Evolutionary conservation across 257 asterid species (phyloP).

Genomic region (Craterostigma plantagineum): DNA sequence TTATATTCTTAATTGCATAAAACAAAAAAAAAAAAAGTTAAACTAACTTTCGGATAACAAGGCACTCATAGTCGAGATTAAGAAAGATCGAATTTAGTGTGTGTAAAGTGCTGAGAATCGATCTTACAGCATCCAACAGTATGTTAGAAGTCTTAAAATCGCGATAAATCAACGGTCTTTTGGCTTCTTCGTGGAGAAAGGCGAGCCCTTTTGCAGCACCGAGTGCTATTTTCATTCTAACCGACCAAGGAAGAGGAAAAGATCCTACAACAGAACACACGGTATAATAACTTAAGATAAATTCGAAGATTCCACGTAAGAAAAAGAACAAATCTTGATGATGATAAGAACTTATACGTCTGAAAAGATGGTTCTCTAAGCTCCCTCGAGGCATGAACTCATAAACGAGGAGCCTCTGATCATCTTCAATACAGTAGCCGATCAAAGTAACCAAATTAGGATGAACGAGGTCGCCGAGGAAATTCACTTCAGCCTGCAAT

Average conservation of each 20-base stretch:
- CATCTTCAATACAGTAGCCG: slow-evolving; percentile 95
- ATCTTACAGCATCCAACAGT: slow-evolving; percentile 79
- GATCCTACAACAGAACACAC: slow-evolving; percentile 57
- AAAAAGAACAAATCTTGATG: neutral
- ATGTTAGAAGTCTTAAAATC: slow-evolving; percentile 98
- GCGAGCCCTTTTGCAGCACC: slow-evolving; percentile 97
- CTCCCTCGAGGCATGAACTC: slow-evolving; percentile 99
- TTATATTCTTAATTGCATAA: neutral
- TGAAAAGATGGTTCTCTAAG: slow-evolving; percentile 92
- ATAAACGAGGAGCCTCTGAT: slow-evolving; percentile 83
- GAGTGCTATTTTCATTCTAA: slow-evolving; percentile 91
- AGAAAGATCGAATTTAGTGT: neutral
- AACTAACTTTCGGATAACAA: too few relatives aligned
- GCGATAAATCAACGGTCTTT: slow-evolving; percentile 82
- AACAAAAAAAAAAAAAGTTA: slow-evolving; percentile 1
- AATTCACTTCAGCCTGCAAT: slow-evolving; percentile 92
- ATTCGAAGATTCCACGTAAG: neutral
- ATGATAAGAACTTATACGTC: slow-evolving; percentile 34
- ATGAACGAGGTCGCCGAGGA: slow-evolving; percentile 87
- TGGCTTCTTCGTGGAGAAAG: slow-evolving; percentile 97
- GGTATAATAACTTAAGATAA: neutral
- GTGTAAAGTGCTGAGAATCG: too few relatives aligned
- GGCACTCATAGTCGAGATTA: too few relatives aligned
- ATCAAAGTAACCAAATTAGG: slow-evolving; percentile 78
- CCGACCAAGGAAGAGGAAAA: slow-evolving; percentile 91